Evolutionary conservation across 2,329 filamentous ascomycete genomes (phyloP), one percentile per base, ranked within the genome.

Genomic region (Aspergillus carbonarius): DNA sequence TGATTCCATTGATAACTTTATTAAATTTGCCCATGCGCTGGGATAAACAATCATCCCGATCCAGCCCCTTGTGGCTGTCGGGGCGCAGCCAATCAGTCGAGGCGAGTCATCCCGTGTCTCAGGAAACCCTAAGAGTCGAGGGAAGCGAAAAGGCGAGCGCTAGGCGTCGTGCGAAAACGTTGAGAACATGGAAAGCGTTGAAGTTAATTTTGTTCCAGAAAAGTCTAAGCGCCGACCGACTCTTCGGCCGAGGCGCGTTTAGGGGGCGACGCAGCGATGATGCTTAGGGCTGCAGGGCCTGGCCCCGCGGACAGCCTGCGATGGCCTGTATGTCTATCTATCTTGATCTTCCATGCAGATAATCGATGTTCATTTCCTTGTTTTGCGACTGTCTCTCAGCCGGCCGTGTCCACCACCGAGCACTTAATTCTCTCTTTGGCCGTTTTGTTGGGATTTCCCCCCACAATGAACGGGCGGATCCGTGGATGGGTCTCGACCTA

Each of bases 141-240:
- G 48, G 17, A 51, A 25, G 37, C 49, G 32, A 51, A 35, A 50
- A 50, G 18, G 4, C 9, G 27, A 37, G 23, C 12, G 10, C 20
- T 40, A 40, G 32, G 39, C 12, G 35, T 27, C 35, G 37, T 20
- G 37, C 50, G 35, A 53, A 53, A 42, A 53, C 27, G 50, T 53
- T 53, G 50, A 53, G 50, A 42, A 40, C 7, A 20, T 27, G 35
- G 39, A 53, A 51, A 53, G 42, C 35, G 50, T 53, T 53, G 50
- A 53, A 40, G 32, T 35, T 53, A 53, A 53, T 40, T n/a, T 30
- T 18, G 15, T 40, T 40, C 49, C 34, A 53, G 39, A 53, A 53
- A 40, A 53, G 35, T 12, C 35, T 25, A 18, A 37, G 34, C 15
- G 17, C 30, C 32, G 35, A 40, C 12, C 32, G 18, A n/a, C n/a